These are phyloP conservation scores for Boletellus emodensis DNA, from an alignment of 768 basidiomycete species.

Conservation along the genomic window DNA sequence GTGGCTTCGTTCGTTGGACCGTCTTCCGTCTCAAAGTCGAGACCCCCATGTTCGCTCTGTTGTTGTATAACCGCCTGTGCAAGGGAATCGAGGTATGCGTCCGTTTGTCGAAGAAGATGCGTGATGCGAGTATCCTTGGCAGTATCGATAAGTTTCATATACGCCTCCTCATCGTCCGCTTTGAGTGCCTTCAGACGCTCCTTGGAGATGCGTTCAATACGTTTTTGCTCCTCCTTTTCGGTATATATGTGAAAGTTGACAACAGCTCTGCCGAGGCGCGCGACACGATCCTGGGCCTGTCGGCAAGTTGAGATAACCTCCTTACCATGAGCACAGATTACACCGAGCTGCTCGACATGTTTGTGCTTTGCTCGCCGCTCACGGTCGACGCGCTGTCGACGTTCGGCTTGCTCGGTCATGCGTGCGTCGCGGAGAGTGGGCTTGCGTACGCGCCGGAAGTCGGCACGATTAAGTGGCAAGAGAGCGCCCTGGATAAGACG, in stretches of 20 bases:
- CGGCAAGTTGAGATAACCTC: slow-evolving; percentile 68
- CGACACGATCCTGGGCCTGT: slow-evolving; percentile 57
- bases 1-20: slow-evolving; percentile 82
- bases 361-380: slow-evolving; percentile 95
- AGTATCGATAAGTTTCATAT: slow-evolving; percentile 97
- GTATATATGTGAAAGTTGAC: slow-evolving; percentile 81
- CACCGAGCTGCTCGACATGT: slow-evolving; percentile 87
- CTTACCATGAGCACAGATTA: slow-evolving; percentile 81
- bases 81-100: slow-evolving; percentile 90
- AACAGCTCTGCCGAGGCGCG: slow-evolving; percentile 70
- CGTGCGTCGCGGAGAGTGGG: slow-evolving; percentile 86
- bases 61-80: slow-evolving; percentile 92
- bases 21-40: slow-evolving; percentile 58
- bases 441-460: slow-evolving; percentile 85
- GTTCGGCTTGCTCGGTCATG: slow-evolving; percentile 83
- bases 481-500: slow-evolving; percentile 84
- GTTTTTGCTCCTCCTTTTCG: slow-evolving; percentile 97
- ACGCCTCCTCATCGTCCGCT: slow-evolving; percentile 99
- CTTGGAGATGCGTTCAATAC: slow-evolving; percentile 92
- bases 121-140: slow-evolving; percentile 99
- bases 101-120: slow-evolving; percentile 91
- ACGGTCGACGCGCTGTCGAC: slow-evolving; percentile 86
- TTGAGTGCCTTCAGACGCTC: slow-evolving; percentile 97
- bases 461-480: slow-evolving; percentile 85
- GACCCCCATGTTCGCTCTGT: slow-evolving; percentile 63